phyloP scores from a whole-genome alignment of 202 grass and related monocot species.

The Sporobolus alterniflorus region DNA sequence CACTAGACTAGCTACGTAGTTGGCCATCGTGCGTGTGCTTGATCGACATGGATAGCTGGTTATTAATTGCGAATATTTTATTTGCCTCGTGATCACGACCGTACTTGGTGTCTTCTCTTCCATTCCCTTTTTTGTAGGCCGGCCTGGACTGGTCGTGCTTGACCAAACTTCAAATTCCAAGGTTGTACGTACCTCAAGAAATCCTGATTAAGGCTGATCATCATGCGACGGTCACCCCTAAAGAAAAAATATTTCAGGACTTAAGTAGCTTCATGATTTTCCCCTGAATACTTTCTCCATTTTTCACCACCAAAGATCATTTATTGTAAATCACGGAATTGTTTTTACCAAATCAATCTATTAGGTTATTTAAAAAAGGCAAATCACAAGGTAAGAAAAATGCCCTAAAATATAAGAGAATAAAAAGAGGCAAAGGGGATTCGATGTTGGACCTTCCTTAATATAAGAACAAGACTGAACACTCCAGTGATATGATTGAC shows the following conservation, averaged over 20 bases:
- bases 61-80: constrained; percentile 1
- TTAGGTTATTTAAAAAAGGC: too few relatives aligned
- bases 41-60: constrained; percentile 10
- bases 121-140: background rate
- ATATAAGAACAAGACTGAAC: too few relatives aligned
- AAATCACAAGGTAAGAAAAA: too few relatives aligned
- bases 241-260: background rate
- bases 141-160: background rate
- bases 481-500: too few relatives aligned
- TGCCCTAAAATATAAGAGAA: too few relatives aligned
- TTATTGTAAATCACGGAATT: too few relatives aligned
- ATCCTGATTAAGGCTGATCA: background rate
- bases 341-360: too few relatives aligned
- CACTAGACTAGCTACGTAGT: too few relatives aligned
- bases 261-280: background rate
- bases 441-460: too few relatives aligned
- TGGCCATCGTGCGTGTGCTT: background rate
- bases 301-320: background rate
- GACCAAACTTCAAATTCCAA: constrained; percentile 6
- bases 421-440: too few relatives aligned
- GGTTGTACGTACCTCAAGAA: background rate
- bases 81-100: background rate
- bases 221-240: background rate
- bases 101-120: constrained; percentile 6
- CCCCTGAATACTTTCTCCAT: too few relatives aligned